Evolutionary conservation across 345 rosid genomes (phyloP), one percentile per base, ranked within the genome.

Genomic region (Mercurialis annua): DNA sequence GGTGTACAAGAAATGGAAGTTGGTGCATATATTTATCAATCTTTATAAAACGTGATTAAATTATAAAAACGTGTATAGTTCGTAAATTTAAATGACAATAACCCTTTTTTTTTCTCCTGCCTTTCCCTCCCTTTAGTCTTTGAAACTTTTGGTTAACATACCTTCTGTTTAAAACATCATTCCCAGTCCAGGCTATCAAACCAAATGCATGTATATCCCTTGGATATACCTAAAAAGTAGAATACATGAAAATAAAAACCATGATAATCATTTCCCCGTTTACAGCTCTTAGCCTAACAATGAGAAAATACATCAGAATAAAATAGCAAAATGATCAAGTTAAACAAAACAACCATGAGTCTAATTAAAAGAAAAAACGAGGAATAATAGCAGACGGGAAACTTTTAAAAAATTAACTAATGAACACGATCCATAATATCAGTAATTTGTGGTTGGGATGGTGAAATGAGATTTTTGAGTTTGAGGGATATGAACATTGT

Each of bases 131-230:
- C 10, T n/a, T 40, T 40, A 3, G 44, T 14, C n/a, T n/a, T n/a
- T n/a, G n/a, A n/a, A n/a, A n/a, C n/a, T n/a, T n/a, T n/a, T n/a
- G n/a, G n/a, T n/a, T n/a, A n/a, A 8, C 69, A 34, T 83, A 86
- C 99, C 97, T 85, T 73, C 99, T 79, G 79, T 94, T 94, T 61
- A 94, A 69, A 44, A 90, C 95, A 34, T 91, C 97, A 81, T 90
- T 87, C 46, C 99, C 99, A 12, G 97, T 94, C 99, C 99, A 91
- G 7, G 95, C 88, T 81, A 94, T 77, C 65, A 94, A 82, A 73
- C 99, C 97, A 68, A 86, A 91, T 12, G 96, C 95, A 76, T 91
- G 77, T 33, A 89, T 91, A 66, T 86, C 92, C 80, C 83, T 86
- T 14, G 99, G 99, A 81, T 84, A 91, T 12, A 87, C 99, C 99